Evolutionary conservation across 805 yeast species (phyloP).

Genomic region (Pichia phayaonensis): DNA sequence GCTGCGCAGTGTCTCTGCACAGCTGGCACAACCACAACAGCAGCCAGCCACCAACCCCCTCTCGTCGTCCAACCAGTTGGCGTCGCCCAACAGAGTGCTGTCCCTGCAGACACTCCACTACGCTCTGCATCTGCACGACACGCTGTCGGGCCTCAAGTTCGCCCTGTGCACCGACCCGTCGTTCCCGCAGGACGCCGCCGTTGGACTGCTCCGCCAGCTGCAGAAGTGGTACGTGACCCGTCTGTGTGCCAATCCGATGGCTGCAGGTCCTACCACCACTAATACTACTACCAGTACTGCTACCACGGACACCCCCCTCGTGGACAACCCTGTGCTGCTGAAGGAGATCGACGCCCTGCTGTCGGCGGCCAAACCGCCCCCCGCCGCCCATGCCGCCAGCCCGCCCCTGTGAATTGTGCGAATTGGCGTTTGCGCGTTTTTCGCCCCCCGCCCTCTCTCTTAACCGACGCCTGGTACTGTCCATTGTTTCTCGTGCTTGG

Average conservation of each 20-base stretch:
- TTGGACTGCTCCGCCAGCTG: background rate
- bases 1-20: constrained; percentile 55
- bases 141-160: background rate
- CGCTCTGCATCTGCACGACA: background rate
- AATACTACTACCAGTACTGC: too few relatives aligned
- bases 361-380: too few relatives aligned
- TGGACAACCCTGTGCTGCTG: too few relatives aligned
- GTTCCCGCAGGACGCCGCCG: background rate
- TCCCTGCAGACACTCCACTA: background rate
- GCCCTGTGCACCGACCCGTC: background rate
- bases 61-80: background rate
- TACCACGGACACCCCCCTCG: too few relatives aligned
- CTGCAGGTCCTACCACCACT: too few relatives aligned
- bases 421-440: too few relatives aligned
- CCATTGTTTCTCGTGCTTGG: too few relatives aligned
- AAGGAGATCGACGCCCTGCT: too few relatives aligned
- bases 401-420: too few relatives aligned
- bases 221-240: background rate
- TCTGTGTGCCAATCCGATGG: background rate
- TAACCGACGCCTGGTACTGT: too few relatives aligned
- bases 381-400: too few relatives aligned
- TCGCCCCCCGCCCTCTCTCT: too few relatives aligned
- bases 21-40: background rate
- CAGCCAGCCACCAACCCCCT: background rate
- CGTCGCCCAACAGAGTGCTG: background rate